Conservation (phyloP, 305 asterid genomes). For the Andrographis paniculata region DNA sequence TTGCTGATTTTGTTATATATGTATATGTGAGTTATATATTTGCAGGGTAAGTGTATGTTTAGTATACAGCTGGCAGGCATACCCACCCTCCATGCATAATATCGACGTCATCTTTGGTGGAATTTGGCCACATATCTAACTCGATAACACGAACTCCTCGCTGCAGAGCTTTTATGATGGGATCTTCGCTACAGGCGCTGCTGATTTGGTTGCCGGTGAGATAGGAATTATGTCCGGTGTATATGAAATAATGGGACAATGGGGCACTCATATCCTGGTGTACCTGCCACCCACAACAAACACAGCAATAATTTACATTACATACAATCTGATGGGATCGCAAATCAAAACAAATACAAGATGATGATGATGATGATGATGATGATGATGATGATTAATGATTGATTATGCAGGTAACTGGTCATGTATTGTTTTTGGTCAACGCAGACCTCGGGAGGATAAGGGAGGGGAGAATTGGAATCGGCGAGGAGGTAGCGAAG, state of each 20-base stretch:
- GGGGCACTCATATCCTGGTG: slow-evolving; percentile 76
- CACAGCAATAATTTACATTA: neutral
- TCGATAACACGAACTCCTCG: slow-evolving; percentile 79
- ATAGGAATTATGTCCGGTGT: slow-evolving; percentile 79
- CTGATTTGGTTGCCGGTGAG: slow-evolving; percentile 81
- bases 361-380: too few species aligned
- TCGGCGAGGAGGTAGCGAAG: slow-evolving; percentile 46
- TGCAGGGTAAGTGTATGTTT: neutral
- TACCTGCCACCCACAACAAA: slow-evolving; percentile 40
- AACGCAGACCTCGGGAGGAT: slow-evolving; percentile 56
- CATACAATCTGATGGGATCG: too few species aligned
- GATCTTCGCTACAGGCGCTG: slow-evolving; percentile 63
- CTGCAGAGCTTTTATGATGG: slow-evolving; percentile 53
- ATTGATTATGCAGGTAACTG: too few species aligned
- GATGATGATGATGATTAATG: too few species aligned
- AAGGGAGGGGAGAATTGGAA: slow-evolving; percentile 40
- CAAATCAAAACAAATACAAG: too few species aligned
- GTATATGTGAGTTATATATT: too few species aligned
- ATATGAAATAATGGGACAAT: slow-evolving; percentile 69
- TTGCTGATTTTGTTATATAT: too few species aligned
- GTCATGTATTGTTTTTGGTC: too few species aligned
- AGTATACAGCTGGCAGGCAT: too few species aligned
- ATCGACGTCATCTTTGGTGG: slow-evolving; percentile 52
- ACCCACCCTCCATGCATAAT: slow-evolving; percentile 84
- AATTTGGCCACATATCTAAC: slow-evolving; percentile 82